Conservation (phyloP, 441 rosid species). For the Euphorbia neoarborescens region DNA sequence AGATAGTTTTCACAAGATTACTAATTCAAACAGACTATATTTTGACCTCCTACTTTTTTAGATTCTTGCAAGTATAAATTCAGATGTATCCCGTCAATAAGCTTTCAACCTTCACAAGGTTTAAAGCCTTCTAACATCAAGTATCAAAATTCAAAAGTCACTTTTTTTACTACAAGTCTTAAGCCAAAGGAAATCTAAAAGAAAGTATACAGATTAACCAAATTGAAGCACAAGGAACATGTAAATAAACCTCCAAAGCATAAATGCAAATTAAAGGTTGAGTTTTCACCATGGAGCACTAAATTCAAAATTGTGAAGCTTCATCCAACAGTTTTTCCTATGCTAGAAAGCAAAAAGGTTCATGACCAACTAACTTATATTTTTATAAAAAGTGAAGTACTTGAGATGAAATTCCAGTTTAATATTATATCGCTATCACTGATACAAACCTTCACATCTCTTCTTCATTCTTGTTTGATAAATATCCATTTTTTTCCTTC, state of each 20-base stretch:
- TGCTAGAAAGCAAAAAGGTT: background rate
- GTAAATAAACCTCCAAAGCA: background rate
- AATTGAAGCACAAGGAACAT: background rate
- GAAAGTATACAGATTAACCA: background rate
- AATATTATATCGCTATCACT: background rate
- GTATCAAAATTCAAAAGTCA: background rate
- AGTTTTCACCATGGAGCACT: background rate
- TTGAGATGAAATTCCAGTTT: background rate
- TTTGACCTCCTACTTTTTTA: background rate
- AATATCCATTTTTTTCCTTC: constrained; percentile 1
- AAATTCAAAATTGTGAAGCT: background rate
- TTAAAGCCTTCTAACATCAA: background rate
- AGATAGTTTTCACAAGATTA: background rate
- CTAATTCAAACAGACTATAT: background rate
- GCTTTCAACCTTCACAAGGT: background rate
- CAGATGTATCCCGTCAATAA: background rate
- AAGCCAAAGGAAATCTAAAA: background rate
- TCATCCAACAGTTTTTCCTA: background rate
- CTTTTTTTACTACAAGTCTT: background rate
- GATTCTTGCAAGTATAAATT: background rate
- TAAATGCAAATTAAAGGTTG: background rate
- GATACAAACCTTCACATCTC: background rate
- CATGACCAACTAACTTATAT: background rate
- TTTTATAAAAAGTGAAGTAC: background rate
- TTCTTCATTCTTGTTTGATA: background rate